phyloP scores from a whole-genome alignment of 345 rosid genomes.

The Salix purpurea region DNA sequence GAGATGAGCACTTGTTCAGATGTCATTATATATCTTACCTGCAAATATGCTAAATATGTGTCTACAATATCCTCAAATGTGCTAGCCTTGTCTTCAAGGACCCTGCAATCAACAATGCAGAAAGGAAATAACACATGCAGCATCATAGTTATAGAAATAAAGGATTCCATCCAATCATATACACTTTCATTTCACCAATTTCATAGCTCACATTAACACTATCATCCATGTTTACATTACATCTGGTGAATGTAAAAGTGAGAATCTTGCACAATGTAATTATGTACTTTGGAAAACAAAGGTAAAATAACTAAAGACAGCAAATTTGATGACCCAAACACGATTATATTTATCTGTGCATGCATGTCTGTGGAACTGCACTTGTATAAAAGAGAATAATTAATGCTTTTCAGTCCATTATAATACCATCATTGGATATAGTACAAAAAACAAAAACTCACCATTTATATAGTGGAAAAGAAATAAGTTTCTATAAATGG shows the following conservation, averaged over 20 bases:
- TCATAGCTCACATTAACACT: neutral
- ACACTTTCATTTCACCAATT: neutral
- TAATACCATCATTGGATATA: neutral
- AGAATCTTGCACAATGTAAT: slow-evolving; percentile 1
- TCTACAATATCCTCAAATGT: slow-evolving; percentile 84
- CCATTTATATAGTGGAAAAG: neutral
- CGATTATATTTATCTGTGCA: neutral
- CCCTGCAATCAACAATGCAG: slow-evolving; percentile 37
- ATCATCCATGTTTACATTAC: neutral
- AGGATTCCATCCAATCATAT: neutral
- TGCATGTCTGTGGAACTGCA: neutral
- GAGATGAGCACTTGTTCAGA: neutral
- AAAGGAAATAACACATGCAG: neutral
- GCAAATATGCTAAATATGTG: slow-evolving; percentile 84
- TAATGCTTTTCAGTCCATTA: neutral
- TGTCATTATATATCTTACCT: slow-evolving; percentile 42
- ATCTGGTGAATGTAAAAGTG: neutral
- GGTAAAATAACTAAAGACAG: neutral
- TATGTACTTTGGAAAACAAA: neutral
- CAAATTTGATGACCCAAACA: neutral
- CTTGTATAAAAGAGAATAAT: neutral
- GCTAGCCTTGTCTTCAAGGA: slow-evolving; percentile 57
- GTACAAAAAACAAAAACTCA: neutral
- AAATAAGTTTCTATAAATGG: neutral
- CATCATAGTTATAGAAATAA: neutral